Evolutionary conservation across 768 basidiomycete genomes (phyloP), one percentile per base, ranked within the genome.

Genomic region (Boletus eberwhitei): DNA sequence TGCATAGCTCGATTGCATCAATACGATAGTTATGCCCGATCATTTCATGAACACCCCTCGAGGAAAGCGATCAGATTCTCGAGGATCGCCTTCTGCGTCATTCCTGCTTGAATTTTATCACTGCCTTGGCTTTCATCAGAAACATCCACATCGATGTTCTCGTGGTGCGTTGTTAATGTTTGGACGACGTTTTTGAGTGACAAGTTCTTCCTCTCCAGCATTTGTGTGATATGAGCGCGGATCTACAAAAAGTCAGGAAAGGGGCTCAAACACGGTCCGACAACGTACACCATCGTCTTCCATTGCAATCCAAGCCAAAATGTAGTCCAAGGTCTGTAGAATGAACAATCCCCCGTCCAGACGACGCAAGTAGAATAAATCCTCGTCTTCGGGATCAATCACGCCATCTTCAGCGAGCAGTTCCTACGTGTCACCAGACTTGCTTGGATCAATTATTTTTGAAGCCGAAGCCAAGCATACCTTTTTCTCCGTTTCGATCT

Each of bases 231-330:
- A 71, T 98, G 96, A 12, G 74, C 73, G 45, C 85, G 87, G 48
- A 94, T 85, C 96, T 98, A 32, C 13, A 26, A 63, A 34, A 17
- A 11, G 36, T 70, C 31, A 64, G 59, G 19, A 42, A 36, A 41
- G 39, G 37, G 35, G 21, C 26, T 29, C 12, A 7, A 21, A 21
- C 14, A 39, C 9, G 17, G 6, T 32, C 8, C 45, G 34, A 24
- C 19, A 17, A 56, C 90, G 52, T 74, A 97, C 97, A 36, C 96
- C 97, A 63, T 98, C 96, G 62, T 98, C 96, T 73, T 99, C 97
- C 94, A 98, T 95, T 52, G 85, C 81, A 26, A 98, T 72, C 97
- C 97, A 99, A 6, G 90, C 93, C 37, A 98, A 72, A 55, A 98
- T 89, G 62, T 95, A 98, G 70, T 98, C 96, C 38, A 93, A 82